Conservation (phyloP, 257 asterid genomes). For the Fraxinus pennsylvanica region DNA sequence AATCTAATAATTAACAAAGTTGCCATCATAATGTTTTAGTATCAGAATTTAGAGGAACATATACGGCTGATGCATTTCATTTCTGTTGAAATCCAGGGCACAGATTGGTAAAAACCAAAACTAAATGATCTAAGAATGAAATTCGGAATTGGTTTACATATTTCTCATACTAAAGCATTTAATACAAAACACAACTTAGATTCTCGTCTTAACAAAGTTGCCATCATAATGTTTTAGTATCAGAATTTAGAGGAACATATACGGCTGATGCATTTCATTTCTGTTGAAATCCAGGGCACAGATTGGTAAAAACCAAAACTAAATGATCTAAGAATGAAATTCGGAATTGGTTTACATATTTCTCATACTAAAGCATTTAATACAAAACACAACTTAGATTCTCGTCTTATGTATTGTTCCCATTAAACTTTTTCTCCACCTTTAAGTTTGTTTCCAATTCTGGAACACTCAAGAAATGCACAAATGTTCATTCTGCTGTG, state of each 20-base stretch:
- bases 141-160: not conserved
- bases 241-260: not conserved
- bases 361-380: not conserved
- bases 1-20: not conserved
- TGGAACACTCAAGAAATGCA: too few relatives aligned
- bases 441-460: too few relatives aligned
- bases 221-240: not conserved
- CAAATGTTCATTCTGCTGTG: too few relatives aligned
- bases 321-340: not conserved
- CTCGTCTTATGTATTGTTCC: too few relatives aligned
- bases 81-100: not conserved
- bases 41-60: not conserved
- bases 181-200: too few relatives aligned
- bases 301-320: not conserved
- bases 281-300: not conserved
- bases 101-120: not conserved
- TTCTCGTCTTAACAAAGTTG: too few relatives aligned
- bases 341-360: not conserved
- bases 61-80: not conserved
- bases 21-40: not conserved
- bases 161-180: not conserved
- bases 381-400: too few relatives aligned
- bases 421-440: too few relatives aligned
- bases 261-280: not conserved
- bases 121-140: not conserved